Evolutionary conservation across 2,329 filamentous ascomycete species (phyloP).

Genomic region (Atkinsonella hypoxylon): DNA sequence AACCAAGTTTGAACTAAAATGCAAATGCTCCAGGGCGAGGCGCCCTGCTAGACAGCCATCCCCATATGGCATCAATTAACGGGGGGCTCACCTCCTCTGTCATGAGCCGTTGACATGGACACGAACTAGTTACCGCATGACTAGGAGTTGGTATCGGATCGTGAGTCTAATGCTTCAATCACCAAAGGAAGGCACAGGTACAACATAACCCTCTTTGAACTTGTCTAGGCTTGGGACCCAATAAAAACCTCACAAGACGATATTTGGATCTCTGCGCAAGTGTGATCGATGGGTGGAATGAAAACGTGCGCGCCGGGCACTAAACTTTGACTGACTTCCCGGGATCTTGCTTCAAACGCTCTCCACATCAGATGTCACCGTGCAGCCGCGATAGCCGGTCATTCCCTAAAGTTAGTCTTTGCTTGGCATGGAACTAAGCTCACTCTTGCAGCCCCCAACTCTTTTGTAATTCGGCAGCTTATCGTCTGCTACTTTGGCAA

Average conservation of each 20-base stretch:
- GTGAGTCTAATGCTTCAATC: background rate
- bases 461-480: background rate
- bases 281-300: background rate
- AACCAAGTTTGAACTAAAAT: too few relatives aligned
- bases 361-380: constrained; percentile 3
- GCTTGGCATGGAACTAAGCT: background rate
- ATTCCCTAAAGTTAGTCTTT: background rate
- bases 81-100: background rate
- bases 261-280: background rate
- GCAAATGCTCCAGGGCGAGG: background rate
- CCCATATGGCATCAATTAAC: background rate
- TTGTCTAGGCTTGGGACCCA: background rate
- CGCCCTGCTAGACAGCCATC: background rate
- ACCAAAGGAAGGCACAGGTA: too few relatives aligned
- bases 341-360: constrained; percentile 3
- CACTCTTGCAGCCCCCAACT: background rate
- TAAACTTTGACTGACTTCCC: constrained; percentile 1
- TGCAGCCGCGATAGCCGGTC: constrained; percentile 5
- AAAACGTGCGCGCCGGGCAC: background rate
- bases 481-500: background rate
- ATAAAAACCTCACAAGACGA: background rate
- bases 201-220: too few relatives aligned
- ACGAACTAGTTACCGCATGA: background rate
- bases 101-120: background rate
- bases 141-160: background rate